These are phyloP conservation scores for Teratosphaeria gauchensis DNA, from an alignment of 2,329 filamentous ascomycete genomes.

Conservation along the genomic window DNA sequence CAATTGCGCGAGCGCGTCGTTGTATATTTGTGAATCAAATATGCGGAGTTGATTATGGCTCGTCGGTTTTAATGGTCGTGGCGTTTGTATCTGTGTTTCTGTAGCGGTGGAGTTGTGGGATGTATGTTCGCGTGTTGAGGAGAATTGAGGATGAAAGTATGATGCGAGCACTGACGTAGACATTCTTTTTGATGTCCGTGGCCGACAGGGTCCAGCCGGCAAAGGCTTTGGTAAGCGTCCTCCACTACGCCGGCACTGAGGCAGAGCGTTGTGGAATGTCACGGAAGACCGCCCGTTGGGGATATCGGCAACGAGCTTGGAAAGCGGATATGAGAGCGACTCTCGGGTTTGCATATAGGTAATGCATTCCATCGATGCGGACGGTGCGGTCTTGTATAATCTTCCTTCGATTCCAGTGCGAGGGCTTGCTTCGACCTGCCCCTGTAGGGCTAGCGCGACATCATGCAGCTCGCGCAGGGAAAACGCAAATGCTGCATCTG, in stretches of 20 bases:
- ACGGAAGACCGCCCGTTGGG: background rate
- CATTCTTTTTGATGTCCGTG: background rate
- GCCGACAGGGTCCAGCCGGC: background rate
- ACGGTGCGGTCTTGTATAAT: background rate
- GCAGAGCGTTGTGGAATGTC: background rate
- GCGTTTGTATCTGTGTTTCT: background rate
- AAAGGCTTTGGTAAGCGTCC: background rate
- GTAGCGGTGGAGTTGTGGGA: background rate
- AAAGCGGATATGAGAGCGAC: background rate
- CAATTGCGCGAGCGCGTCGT: constrained; percentile 1
- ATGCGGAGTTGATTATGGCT: background rate
- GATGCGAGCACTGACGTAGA: background rate
- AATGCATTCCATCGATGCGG: background rate
- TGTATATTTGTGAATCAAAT: background rate
- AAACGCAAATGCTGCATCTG: background rate
- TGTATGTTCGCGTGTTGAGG: background rate
- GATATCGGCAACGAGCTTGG: background rate
- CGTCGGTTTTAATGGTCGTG: background rate
- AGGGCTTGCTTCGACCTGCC: background rate
- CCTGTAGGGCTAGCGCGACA: background rate
- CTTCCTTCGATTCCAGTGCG: background rate
- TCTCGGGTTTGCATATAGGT: background rate
- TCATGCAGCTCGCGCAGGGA: background rate
- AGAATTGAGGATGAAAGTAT: background rate
- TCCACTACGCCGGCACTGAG: background rate